Evolutionary conservation across 2,329 filamentous ascomycete genomes (phyloP), one percentile per base, ranked within the genome.

Genomic region (Elsinoe perseae): DNA sequence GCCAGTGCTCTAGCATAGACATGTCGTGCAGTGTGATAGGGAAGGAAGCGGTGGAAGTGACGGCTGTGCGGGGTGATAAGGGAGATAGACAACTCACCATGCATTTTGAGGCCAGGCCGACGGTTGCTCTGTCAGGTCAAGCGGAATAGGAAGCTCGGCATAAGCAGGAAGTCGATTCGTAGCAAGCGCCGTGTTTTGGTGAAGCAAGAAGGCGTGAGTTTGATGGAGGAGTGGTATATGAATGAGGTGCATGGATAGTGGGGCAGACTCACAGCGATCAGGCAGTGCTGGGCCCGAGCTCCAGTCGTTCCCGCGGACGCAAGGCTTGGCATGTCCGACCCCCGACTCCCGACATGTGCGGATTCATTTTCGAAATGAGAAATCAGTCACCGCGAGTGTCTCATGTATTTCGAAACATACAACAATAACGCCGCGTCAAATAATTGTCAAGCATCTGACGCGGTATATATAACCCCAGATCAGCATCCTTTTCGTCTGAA

Each of bases 201-300:
- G 32, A 30, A 32, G 14, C 4, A 32, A 32, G 14, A 50, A 50
- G 25, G 25, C 27, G 25, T 50, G 48, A 32, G 48, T 32, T 18
- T 6, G 48, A 34, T 36, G 18, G 28, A 32, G 48, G 18, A 36
- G n/a, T 25, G 30, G 48, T 25, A 38, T 16, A 38, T 38, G 48
- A 16, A 23, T 25, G 48, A 52, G 30, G 48, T 52, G 48, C 16
- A n/a, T 52, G 48, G 28, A 52, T 52, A 36, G 48, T 52, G 48
- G 48, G 48, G 48, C 48, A 52, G 23, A 34, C 16, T 36, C 32
- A 36, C 43, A 52, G 32, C 30, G 25, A 52, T 52, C 48, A 52
- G 48, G 48, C 48, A 52, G 30, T 30, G 21, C 30, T 20, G 25
- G 48, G 48, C 21, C 48, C 16, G 28, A 52, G 48, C 48, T 52